These are phyloP conservation scores for Populus deltoides DNA, from an alignment of 345 rosid species.

Conservation along the genomic window DNA sequence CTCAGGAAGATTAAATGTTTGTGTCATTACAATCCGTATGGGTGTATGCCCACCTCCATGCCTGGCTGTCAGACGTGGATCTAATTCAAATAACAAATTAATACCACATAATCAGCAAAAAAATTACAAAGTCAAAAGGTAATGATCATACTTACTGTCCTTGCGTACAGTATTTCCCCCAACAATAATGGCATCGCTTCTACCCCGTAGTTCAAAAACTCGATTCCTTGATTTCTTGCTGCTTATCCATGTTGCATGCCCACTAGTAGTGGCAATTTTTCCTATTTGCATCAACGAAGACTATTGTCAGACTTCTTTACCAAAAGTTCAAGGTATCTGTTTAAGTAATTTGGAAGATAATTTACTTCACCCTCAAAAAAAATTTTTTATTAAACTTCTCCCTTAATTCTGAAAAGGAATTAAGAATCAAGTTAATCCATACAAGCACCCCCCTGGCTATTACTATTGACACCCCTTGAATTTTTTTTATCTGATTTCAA, in stretches of 20 bases:
- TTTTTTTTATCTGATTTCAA: too few species aligned
- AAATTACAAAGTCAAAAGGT: not conserved
- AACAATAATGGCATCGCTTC: slow-evolving; percentile 85
- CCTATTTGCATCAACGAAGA: slow-evolving; percentile 43
- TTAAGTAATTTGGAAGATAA: not conserved
- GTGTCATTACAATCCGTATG: slow-evolving; percentile 75
- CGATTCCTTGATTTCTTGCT: slow-evolving; percentile 71
- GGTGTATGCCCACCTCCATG: slow-evolving; percentile 91
- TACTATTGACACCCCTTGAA: too few species aligned
- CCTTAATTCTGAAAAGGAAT: too few species aligned
- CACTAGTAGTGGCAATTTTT: slow-evolving; percentile 88
- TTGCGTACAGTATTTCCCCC: slow-evolving; percentile 89
- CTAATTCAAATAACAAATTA: slow-evolving; percentile 34
- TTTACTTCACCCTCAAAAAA: not conserved
- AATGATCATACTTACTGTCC: slow-evolving; percentile 56
- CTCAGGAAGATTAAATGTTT: slow-evolving; percentile 79
- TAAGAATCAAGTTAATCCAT: too few species aligned
- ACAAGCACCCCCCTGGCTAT: too few species aligned
- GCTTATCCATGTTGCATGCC: slow-evolving; percentile 96
- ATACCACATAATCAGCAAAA: not conserved
- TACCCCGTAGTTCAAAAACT: slow-evolving; percentile 80
- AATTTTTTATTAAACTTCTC: not conserved
- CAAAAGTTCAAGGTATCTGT: not conserved
- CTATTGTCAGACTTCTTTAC: not conserved
- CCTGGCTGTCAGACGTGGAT: slow-evolving; percentile 84